Evolutionary conservation across 2,329 filamentous ascomycete species (phyloP).

Genomic region (Aspergillus sergii): DNA sequence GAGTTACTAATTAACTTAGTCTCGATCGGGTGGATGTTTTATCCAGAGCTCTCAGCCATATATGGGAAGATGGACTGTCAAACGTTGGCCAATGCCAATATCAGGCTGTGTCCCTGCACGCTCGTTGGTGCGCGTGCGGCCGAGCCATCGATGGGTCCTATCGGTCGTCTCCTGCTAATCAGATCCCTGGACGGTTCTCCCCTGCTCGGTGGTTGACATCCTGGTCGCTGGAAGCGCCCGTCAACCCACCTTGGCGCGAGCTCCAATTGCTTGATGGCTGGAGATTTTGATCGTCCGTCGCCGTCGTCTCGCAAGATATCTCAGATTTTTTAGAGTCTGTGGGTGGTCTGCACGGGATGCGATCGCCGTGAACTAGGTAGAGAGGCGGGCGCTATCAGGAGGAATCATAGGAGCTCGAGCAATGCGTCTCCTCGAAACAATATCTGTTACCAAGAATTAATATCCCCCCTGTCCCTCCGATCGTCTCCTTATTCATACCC

Average conservation of each 20-base stretch:
- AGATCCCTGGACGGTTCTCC: conserved; percentile 22
- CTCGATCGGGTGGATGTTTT: background rate
- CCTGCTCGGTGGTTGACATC: conserved; percentile 15
- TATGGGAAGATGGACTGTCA: conserved; percentile 8
- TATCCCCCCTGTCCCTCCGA: background rate
- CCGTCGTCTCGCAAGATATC: conserved; percentile 28
- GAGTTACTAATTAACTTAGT: background rate
- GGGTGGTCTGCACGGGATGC: conserved; percentile 11
- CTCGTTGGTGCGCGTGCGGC: conserved; percentile 34
- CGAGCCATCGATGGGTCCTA: conserved; percentile 32
- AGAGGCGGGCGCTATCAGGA: conserved; percentile 11
- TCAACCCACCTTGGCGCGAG: conserved; percentile 29
- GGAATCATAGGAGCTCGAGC: conserved; percentile 8
- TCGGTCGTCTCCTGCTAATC: conserved; percentile 35
- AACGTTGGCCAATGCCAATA: conserved; percentile 14
- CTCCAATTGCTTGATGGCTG: conserved; percentile 33
- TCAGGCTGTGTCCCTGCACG: conserved; percentile 24
- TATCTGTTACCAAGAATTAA: background rate
- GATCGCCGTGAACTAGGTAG: conserved; percentile 10
- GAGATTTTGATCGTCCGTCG: conserved; percentile 34
- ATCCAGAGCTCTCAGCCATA: background rate
- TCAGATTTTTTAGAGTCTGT: conserved; percentile 12
- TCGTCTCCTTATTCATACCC: conserved; percentile 2
- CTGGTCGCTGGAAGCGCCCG: conserved; percentile 29
- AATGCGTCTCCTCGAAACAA: background rate